Evolutionary conservation across 768 basidiomycete species (phyloP).

Genomic region (Strobilomyces echinocephalus): DNA sequence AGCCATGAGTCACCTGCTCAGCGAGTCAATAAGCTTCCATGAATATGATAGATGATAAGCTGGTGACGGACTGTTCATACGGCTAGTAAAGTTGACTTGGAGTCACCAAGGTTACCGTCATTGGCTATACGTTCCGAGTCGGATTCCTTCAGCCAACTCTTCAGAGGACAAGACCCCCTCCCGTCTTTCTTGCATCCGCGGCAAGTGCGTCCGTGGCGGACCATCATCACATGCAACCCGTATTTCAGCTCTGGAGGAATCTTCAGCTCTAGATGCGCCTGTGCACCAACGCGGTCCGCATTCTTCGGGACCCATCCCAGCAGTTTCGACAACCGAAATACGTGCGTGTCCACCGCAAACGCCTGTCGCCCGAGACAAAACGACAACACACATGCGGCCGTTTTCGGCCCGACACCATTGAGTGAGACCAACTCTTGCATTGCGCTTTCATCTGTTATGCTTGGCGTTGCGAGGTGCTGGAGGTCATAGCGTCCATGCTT

Average conservation of each 20-base stretch:
- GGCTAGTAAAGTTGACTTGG: not conserved
- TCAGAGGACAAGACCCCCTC: slow-evolving; percentile 33
- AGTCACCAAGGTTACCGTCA: not conserved
- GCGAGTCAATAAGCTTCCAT: not conserved
- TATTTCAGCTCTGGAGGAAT: slow-evolving; percentile 53
- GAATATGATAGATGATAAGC: not conserved
- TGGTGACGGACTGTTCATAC: not conserved
- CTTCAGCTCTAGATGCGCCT: slow-evolving; percentile 51
- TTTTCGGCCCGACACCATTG: slow-evolving; percentile 59
- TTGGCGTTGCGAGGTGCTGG: slow-evolving; percentile 42
- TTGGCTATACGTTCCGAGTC: slow-evolving; percentile 12
- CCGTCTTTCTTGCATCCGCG: slow-evolving; percentile 46
- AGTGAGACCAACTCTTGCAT: slow-evolving; percentile 56
- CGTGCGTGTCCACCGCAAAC: slow-evolving; percentile 63
- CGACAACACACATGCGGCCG: slow-evolving; percentile 56
- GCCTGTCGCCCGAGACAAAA: slow-evolving; percentile 58
- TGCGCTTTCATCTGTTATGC: slow-evolving; percentile 40
- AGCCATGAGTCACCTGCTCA: slow-evolving; percentile 1
- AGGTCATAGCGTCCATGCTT: slow-evolving; percentile 52
- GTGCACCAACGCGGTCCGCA: slow-evolving; percentile 48
- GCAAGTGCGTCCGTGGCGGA: slow-evolving; percentile 51
- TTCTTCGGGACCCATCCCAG: slow-evolving; percentile 38
- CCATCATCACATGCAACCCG: slow-evolving; percentile 54
- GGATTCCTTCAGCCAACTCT: slow-evolving; percentile 32
- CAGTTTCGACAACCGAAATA: slow-evolving; percentile 49